phyloP scores from a whole-genome alignment of 2,329 filamentous ascomycete species.

The Raffaelea albimanens region DNA sequence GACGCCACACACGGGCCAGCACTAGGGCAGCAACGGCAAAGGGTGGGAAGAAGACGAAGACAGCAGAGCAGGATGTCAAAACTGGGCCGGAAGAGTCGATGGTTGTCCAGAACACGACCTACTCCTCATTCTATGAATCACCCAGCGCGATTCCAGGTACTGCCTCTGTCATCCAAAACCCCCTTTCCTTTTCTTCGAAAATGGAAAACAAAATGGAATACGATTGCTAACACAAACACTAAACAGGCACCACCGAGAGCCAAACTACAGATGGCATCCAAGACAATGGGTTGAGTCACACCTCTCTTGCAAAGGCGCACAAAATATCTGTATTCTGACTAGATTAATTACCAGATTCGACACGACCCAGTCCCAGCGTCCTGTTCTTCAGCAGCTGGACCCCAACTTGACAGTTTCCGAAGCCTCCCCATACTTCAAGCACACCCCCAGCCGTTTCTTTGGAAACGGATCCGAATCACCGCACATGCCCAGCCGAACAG shows the following conservation, averaged over 20 bases:
- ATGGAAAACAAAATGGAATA: too few relatives aligned
- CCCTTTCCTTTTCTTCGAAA: not conserved
- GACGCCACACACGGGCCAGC: not conserved
- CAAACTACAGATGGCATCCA: slow-evolving; percentile 1
- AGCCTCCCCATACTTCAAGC: slow-evolving; percentile 5
- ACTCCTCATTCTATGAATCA: slow-evolving; percentile 10
- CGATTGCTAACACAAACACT: not conserved
- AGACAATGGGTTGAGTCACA: slow-evolving; percentile 9
- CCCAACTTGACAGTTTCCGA: slow-evolving; percentile 10
- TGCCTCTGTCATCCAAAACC: too few relatives aligned
- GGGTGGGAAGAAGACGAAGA: slow-evolving; percentile 1
- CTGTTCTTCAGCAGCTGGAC: slow-evolving; percentile 12
- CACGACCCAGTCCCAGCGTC: slow-evolving; percentile 2
- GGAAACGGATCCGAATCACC: slow-evolving; percentile 4
- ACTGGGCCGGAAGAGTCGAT: slow-evolving; percentile 1
- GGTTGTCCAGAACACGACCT: not conserved
- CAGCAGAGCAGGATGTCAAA: not conserved
- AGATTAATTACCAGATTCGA: slow-evolving; percentile 6
- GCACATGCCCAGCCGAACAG: slow-evolving; percentile 6
- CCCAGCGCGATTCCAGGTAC: slow-evolving; percentile 4
- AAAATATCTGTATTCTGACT: not conserved
- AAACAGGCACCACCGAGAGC: slow-evolving; percentile 1
- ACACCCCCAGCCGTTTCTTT: slow-evolving; percentile 3
- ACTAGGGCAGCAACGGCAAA: not conserved
- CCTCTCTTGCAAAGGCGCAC: not conserved